Percentiles rank a stretch among this genome's conserved stretches.
Conservation (phyloP, 164 flowering plant species). For the Dillenia suffruticosa region DNA sequence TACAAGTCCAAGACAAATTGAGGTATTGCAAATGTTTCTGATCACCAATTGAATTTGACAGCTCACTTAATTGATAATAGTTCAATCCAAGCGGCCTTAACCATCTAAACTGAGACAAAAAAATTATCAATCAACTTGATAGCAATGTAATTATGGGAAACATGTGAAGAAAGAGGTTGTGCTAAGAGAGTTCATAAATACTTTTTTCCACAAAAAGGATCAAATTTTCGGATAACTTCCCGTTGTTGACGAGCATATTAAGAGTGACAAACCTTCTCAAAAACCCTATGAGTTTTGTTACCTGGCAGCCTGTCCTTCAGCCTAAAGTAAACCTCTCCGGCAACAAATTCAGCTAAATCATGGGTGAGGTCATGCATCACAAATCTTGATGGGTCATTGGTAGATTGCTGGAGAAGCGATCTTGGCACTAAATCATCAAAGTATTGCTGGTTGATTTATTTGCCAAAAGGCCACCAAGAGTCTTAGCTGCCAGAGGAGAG, state of each 20-base stretch:
- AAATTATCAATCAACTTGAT: neutral
- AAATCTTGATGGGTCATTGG: neutral
- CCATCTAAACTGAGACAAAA: neutral
- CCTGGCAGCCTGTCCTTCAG: neutral
- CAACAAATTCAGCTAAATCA: neutral
- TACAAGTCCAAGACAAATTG: neutral
- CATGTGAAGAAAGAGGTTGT: neutral
- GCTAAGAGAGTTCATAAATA: neutral
- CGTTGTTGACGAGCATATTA: neutral
- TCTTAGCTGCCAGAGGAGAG: too few species aligned
- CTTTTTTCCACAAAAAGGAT: neutral
- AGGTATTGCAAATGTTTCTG: neutral
- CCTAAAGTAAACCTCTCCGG: neutral
- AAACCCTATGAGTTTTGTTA: neutral
- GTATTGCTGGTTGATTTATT: neutral
- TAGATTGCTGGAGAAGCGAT: neutral
- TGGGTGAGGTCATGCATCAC: neutral
- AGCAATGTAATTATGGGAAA: neutral
- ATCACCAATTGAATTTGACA: neutral
- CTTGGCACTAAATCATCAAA: neutral
- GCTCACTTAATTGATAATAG: neutral
- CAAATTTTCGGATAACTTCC: neutral
- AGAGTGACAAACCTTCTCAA: neutral
- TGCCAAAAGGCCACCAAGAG: too few species aligned
- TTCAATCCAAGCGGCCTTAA: slow-evolving; percentile 1